Evolutionary conservation across 805 yeast species (phyloP).

Genomic region (Saccharomycopsis selenospora): DNA sequence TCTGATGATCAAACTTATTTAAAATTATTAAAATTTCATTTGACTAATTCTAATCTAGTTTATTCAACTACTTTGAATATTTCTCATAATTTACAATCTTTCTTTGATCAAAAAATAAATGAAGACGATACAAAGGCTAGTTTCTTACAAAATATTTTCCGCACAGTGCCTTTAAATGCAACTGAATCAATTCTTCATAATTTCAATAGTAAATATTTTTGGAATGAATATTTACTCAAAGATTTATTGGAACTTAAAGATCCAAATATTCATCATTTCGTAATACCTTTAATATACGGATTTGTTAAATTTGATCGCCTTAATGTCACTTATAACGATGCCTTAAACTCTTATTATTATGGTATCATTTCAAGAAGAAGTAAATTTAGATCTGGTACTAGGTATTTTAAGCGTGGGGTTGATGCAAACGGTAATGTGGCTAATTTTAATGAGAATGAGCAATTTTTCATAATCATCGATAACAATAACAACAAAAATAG

Average conservation of each 20-base stretch:
- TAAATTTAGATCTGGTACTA: conserved; percentile 83
- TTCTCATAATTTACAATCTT: conserved; percentile 61
- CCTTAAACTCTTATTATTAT: background rate
- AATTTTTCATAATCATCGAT: conserved; percentile 38
- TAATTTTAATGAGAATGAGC: conserved; percentile 93
- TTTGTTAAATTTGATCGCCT: conserved; percentile 56
- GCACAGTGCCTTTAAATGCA: conserved; percentile 21
- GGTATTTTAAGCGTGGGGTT: conserved; percentile 93
- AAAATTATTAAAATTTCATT: conserved; percentile 56
- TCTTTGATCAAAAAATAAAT: background rate
- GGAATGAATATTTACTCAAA: conserved; percentile 69
- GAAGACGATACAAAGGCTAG: background rate
- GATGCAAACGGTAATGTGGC: conserved; percentile 79
- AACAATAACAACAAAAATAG: background rate
- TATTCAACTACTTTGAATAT: conserved; percentile 72
- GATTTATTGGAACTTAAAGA: conserved; percentile 39
- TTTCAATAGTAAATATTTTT: conserved; percentile 69
- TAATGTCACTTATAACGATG: conserved; percentile 38
- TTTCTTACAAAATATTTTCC: conserved; percentile 35
- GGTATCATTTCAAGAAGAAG: conserved; percentile 72
- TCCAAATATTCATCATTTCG: conserved; percentile 41
- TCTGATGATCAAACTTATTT: conserved; percentile 16
- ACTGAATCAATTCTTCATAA: conserved; percentile 18
- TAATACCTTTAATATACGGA: conserved; percentile 81
- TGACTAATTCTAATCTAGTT: conserved; percentile 59